Evolutionary conservation across 371 early-diverging fungal species (phyloP), one percentile per base, ranked within the genome.

Genomic region (Modicella reniformis): DNA sequence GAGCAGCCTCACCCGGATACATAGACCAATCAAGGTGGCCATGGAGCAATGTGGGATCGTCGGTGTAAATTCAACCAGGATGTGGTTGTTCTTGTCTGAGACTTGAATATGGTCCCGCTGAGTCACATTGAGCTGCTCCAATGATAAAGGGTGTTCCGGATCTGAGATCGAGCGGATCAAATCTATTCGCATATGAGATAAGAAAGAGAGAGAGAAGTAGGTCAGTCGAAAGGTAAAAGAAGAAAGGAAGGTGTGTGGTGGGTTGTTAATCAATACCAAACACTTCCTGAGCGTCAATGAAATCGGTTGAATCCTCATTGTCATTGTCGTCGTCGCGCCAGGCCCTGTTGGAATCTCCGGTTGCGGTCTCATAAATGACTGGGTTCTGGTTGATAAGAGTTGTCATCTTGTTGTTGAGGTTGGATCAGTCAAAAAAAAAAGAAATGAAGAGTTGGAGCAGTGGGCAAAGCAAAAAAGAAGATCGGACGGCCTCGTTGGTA

Each of bases 21-120:
- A 95, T 25, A 99, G 89, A 0, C 99, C 99, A 83, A 99, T 99
- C 61, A 99, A 81, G 21, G 99, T 98, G 13, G 99, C 99, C 99
- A 99, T 98, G 23, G 97, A 96, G 84, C 99, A 99, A 83, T 99
- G 99, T 49, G 99, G 99, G 74, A 99, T 99, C 4, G 99, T 99
- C 1, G 99, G 99, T 10, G 96, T 96, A 76, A 99, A 94, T 75
- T 90, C 89, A 59, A 96, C 92, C 13, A 84, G 67, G 23, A 97
- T 84, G 50, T 81, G 86, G 80, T 85, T 90, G 32, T 66, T 65
- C 6, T 84, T 83, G 73, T 93, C 88, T 67, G 92, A 88, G 4
- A 98, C 94, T 15, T 77, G 62, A 65, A 98, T 91, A 73, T 95
- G 96, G 33, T 94, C 92, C 54, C 85, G 81, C 72, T 94, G 95